Base-by-base conservation (phyloP, 352 stramenopile species). In the Phytophthora pini region DNA sequence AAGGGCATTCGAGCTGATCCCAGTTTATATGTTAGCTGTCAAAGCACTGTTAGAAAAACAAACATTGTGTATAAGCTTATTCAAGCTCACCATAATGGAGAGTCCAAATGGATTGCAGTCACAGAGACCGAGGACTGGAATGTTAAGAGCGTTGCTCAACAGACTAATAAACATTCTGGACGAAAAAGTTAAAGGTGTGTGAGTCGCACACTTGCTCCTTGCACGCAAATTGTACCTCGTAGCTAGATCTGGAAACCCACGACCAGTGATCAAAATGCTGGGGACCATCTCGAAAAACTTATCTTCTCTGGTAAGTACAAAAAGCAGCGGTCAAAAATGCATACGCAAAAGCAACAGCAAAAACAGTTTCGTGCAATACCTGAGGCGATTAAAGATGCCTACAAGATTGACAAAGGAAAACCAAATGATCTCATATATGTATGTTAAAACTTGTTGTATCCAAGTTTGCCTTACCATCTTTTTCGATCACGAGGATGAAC, bases 71-170 rank as follows among this genome's bases (percentile, higher is more conserved):
- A 34, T 50, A 31, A 10, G 24, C 1, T 8, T 10, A 20, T 43
- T 26, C 9, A 13, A 22, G 15, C 47, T 59, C 36, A 94, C 87
- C 67, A 99, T 92, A 31, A 99, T 97, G 5, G 88, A 93, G 22
- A 98, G 67, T 0, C 96, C 96, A 66, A 95, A 98, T 0, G 96
- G 94, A 79, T 99, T 98, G 73, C 92, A 98, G 67, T 99, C 96
- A 43, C 89, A 95, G 15, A 99, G 46, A 17, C 94, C 94, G 52
- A 96, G 80, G 12, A 98, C 91, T 27, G 96, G 96, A 26, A 99
- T 75, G 31, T 75, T 36, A 3, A 99, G 68, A 36, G 75, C 58
- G 8, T 69, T 56, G 29, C 82, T 84, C 32, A 99, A 72, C 29
- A 88, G 76, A 15, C 80, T 84, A 6, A 99, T 90, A 51, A 98